Base-by-base conservation (phyloP, 2,329 filamentous ascomycete genomes). In the Cytospora leucostoma region DNA sequence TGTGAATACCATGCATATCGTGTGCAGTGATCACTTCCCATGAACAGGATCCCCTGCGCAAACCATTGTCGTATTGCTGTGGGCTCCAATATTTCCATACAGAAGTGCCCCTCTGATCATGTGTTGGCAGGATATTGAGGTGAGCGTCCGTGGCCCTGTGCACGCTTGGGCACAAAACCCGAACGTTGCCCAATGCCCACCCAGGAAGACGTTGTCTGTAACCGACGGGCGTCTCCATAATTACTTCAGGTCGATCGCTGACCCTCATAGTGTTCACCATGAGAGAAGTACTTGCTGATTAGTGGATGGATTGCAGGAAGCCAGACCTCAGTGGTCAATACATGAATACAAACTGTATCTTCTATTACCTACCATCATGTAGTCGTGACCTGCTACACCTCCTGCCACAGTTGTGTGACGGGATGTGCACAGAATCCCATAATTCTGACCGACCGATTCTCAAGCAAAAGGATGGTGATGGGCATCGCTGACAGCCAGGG, bases 401-500 rank as follows among this genome's bases (percentile, higher is more conserved):
- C 38, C 27, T 27, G 27, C 2, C 4, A n/a, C 4, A 44, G n/a
- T n/a, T n/a, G n/a, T n/a, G 15, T 5, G 10, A 19, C 17, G 21
- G 2, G 21, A 12, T 21, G 11, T 21, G 56, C 56, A 50, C 27
- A 32, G 15, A 7, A 8, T 12, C 11, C 13, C 38, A 7, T 47
- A 15, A 2, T 7, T 38, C 4, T 47, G 17, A 21, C 44, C 21
- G n/a, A 47, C 7, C 3, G n/a, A 10, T 47, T 47, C 44, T 21
- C 6, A 47, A 21, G 44, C 3, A 47, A 47, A 11, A n/a, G 21
- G n/a, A 60, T 33, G 7, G 21, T 17, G 32, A n/a, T 35, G 37
- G 32, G 7, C 27, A 52, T 47, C 33, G n/a, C 35, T 54, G 57
- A 54, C 57, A 60, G 35, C 27, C 58, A 60, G 58, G 58, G 58